Evolutionary conservation across 306 rosid genomes (phyloP).

Genomic region (Gleditsia sinensis): DNA sequence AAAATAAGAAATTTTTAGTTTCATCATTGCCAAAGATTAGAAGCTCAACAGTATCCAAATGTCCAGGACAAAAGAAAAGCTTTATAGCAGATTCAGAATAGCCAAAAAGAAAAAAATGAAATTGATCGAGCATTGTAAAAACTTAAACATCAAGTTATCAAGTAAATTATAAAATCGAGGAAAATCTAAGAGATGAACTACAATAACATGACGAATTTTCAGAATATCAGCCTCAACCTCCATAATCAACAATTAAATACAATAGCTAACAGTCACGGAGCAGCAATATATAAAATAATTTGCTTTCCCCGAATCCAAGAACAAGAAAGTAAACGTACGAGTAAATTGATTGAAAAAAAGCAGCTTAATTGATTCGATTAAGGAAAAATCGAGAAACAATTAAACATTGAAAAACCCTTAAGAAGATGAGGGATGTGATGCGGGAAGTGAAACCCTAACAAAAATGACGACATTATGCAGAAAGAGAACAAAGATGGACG

Average conservation of each 20-base stretch:
- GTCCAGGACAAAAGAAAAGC: not conserved
- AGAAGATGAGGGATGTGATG: not conserved
- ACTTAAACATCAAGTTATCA: not conserved
- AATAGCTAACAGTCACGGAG: not conserved
- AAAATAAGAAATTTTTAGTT: not conserved
- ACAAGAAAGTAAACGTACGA: not conserved
- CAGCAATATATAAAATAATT: not conserved
- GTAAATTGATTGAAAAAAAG: not conserved
- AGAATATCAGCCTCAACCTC: not conserved
- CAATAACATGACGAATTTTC: not conserved
- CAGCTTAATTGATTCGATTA: not conserved
- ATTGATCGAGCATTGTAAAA: not conserved
- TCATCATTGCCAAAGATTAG: not conserved
- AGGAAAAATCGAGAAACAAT: not conserved
- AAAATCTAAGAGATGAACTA: not conserved
- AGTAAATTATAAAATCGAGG: not conserved
- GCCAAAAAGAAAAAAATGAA: not conserved
- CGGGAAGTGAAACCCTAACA: slow-evolving; percentile 44
- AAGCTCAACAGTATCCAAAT: slow-evolving; percentile 19
- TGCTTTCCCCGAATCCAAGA: slow-evolving; percentile 20
- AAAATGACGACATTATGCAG: slow-evolving; percentile 1
- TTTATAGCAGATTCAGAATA: not conserved
- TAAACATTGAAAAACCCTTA: not conserved
- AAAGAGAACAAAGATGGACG: slow-evolving; percentile 9
- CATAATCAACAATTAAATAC: not conserved